These are phyloP conservation scores for Leccinum arenicola DNA, from an alignment of 768 basidiomycete species.

Conservation along the genomic window DNA sequence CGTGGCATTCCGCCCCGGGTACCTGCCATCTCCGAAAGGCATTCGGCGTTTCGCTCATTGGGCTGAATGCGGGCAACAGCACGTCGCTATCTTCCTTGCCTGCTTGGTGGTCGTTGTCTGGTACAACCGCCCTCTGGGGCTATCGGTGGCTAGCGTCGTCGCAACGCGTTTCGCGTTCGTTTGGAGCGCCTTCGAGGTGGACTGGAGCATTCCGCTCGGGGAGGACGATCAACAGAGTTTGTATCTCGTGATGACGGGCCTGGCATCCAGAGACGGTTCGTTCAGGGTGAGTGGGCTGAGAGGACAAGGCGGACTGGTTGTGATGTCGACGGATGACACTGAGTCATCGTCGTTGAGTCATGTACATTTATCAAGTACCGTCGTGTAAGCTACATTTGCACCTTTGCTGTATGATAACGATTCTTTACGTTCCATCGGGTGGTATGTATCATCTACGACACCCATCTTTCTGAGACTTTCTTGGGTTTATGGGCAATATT, in stretches of 20 bases:
- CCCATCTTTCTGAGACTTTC: too few species aligned
- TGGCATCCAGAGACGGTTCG: slow-evolving; percentile 6
- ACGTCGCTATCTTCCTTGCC: slow-evolving; percentile 35
- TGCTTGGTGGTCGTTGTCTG: slow-evolving; percentile 16
- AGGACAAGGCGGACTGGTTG: neutral
- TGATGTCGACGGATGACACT: neutral
- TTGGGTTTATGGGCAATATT: too few species aligned
- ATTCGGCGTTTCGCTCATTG: slow-evolving; percentile 38
- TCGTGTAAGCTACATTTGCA: neutral
- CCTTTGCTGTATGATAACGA: too few species aligned
- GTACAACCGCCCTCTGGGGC: slow-evolving; percentile 16
- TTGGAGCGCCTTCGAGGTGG: slow-evolving; percentile 27
- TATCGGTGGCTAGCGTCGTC: slow-evolving; percentile 17
- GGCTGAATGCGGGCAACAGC: slow-evolving; percentile 34
- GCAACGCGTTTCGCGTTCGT: slow-evolving; percentile 26
- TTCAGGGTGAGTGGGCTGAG: neutral
- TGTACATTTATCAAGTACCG: neutral
- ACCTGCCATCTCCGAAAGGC: slow-evolving; percentile 28
- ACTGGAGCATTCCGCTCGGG: slow-evolving; percentile 28
- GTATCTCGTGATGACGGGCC: slow-evolving; percentile 29
- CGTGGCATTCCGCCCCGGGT: slow-evolving; percentile 31
- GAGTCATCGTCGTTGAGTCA: neutral
- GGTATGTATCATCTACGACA: too few species aligned
- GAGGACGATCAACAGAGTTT: slow-evolving; percentile 34
- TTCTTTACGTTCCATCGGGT: too few species aligned